Evolutionary conservation across 2,329 filamentous ascomycete genomes (phyloP).

Genomic region (Alternaria gaisen): DNA sequence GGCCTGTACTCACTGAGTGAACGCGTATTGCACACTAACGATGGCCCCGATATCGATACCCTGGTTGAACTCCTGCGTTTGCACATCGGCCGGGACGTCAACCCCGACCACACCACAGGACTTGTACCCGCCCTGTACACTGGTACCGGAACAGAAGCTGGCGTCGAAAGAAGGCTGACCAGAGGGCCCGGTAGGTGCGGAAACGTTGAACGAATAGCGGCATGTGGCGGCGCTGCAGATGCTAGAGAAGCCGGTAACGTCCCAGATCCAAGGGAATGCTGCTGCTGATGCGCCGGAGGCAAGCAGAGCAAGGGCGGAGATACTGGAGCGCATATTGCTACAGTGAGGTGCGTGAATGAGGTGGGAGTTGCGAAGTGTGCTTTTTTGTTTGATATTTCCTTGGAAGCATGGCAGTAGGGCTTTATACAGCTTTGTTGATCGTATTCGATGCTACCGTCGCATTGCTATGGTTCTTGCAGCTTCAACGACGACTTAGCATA

Average conservation of each 20-base stretch:
- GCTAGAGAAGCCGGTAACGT: conserved; percentile 26
- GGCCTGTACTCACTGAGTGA: conserved; percentile 18
- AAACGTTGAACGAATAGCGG: conserved; percentile 30
- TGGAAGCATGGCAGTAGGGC: accelerated
- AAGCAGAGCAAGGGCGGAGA: conserved; percentile 18
- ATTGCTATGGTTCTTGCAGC: accelerated
- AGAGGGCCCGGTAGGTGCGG: conserved; percentile 19
- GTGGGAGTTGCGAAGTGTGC: neutral
- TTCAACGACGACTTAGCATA: neutral
- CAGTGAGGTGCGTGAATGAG: neutral
- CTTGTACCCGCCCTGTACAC: conserved; percentile 25
- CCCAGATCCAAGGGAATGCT: conserved; percentile 24
- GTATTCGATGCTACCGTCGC: neutral
- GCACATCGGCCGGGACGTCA: conserved; percentile 21
- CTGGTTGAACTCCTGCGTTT: conserved; percentile 24
- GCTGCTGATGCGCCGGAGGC: conserved; percentile 15
- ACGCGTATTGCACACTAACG: conserved; percentile 23
- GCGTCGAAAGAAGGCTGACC: conserved; percentile 28
- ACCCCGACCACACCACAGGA: conserved; percentile 20
- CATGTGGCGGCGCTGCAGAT: conserved; percentile 33
- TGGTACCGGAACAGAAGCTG: conserved; percentile 22
- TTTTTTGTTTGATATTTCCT: neutral
- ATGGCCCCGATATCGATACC: conserved; percentile 18
- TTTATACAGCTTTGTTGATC: neutral
- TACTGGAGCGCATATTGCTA: conserved; percentile 25